These are phyloP conservation scores for Coemansia sp. DNA, from an alignment of 192 early-diverging fungal species.

Conservation along the genomic window DNA sequence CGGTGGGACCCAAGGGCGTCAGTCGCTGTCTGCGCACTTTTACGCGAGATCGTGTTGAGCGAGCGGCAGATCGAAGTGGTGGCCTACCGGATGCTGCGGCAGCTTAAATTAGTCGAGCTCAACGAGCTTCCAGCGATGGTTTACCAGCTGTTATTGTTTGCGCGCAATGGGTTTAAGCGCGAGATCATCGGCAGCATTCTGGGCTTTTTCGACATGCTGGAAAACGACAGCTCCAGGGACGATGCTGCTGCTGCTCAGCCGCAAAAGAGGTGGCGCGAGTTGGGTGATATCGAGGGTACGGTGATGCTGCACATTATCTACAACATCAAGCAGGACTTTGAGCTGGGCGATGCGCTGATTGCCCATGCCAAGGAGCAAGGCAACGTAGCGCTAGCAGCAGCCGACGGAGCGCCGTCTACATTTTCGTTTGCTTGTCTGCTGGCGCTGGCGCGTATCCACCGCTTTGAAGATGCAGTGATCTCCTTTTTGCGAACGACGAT, in stretches of 20 bases:
- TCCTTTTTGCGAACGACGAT: conserved; percentile 29
- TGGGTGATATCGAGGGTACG: conserved; percentile 65
- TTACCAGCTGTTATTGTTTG: conserved; percentile 68
- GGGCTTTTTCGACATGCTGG: conserved; percentile 61
- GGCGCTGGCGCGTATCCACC: conserved; percentile 67
- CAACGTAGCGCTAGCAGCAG: conserved; percentile 31
- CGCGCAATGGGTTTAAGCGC: conserved; percentile 64
- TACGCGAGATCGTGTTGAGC: conserved; percentile 35
- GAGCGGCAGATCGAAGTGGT: conserved; percentile 20
- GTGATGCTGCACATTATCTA: conserved; percentile 74
- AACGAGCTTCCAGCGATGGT: conserved; percentile 65
- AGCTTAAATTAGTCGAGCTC: conserved; percentile 24
- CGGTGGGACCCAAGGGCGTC: conserved; percentile 38
- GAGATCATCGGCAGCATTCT: conserved; percentile 59
- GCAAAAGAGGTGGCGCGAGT: conserved; percentile 30
- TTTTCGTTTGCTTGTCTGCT: conserved; percentile 71
- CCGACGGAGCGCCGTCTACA: conserved; percentile 40
- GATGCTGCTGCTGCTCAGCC: not conserved
- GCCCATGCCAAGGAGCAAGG: conserved; percentile 58
- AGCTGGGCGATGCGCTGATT: conserved; percentile 35
- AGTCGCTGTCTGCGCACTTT: conserved; percentile 31
- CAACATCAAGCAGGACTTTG: conserved; percentile 74
- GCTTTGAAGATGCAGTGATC: conserved; percentile 66
- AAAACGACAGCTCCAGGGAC: conserved; percentile 17
- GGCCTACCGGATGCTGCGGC: conserved; percentile 35